These are phyloP conservation scores for Pseudogymnoascus sp. DNA, from an alignment of 2,329 filamentous ascomycete genomes.

Conservation along the genomic window DNA sequence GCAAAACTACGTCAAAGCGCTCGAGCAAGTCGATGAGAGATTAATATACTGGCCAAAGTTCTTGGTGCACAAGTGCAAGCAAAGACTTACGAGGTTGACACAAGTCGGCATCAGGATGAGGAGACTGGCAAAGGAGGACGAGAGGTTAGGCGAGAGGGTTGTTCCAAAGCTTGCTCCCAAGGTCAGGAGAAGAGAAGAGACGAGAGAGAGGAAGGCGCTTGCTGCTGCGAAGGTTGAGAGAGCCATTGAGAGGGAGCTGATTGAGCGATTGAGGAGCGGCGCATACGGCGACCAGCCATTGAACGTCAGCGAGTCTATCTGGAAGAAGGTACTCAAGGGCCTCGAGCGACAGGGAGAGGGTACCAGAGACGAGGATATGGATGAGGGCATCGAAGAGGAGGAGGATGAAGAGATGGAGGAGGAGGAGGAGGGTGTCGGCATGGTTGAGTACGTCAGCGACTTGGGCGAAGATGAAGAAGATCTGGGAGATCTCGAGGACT, in stretches of 20 bases:
- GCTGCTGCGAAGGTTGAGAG: conserved; percentile 88
- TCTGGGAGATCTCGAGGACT: conserved; percentile 77
- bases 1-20: conserved; percentile 80
- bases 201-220: conserved; percentile 67
- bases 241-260: conserved; percentile 88
- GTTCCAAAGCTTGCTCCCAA: conserved; percentile 90
- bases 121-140: conserved; percentile 79
- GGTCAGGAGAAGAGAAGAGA: conserved; percentile 66
- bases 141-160: conserved; percentile 76
- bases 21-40: conserved; percentile 77
- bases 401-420: conserved; percentile 61
- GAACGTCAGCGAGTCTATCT: conserved; percentile 90
- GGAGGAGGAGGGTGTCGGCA: conserved; percentile 59
- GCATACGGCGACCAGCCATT: conserved; percentile 91
- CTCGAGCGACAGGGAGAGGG: conserved; percentile 83
- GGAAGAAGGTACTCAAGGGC: conserved; percentile 91
- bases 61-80: conserved; percentile 89
- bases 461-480: conserved; percentile 77
- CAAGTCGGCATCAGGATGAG: conserved; percentile 80
- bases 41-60: conserved; percentile 95
- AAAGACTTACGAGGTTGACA: conserved; percentile 81
- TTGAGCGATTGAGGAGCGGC: conserved; percentile 82
- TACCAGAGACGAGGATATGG: conserved; percentile 74
- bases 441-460: conserved; percentile 90
- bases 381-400: conserved; percentile 75